Percentiles rank a stretch among this genome's conserved stretches.
Evolutionary conservation across 331 rosid species (phyloP).

Genomic region (Arachis monticola): DNA sequence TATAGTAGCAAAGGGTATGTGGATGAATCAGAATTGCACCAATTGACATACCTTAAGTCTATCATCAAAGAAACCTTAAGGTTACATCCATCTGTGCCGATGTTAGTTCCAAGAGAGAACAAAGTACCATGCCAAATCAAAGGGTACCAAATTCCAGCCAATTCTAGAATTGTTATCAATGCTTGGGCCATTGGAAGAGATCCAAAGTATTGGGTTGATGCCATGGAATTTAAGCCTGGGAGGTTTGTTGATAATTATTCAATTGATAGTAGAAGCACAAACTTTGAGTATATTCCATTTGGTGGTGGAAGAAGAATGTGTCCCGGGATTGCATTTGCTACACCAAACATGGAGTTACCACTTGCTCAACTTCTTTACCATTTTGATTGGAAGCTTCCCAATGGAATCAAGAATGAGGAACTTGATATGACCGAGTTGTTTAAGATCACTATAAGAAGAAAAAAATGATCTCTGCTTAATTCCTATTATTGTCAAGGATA

Average conservation of each 20-base stretch:
- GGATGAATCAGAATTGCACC: constrained; percentile 35
- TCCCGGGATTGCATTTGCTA: too few relatives aligned
- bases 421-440: constrained; percentile 46
- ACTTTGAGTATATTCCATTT: not conserved
- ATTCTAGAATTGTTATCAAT: not conserved
- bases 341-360: too few relatives aligned
- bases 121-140: constrained; percentile 30
- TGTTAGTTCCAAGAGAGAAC: constrained; percentile 42
- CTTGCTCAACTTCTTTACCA: constrained; percentile 18
- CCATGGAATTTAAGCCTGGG: constrained; percentile 38
- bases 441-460: constrained; percentile 43
- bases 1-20: constrained; percentile 34
- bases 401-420: constrained; percentile 15
- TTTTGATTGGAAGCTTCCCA: not conserved
- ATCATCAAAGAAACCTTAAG: constrained; percentile 52
- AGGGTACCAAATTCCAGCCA: constrained; percentile 5
- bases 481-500: too few relatives aligned
- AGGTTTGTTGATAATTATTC: constrained; percentile 25
- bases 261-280: not conserved
- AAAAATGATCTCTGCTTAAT: too few relatives aligned
- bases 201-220: constrained; percentile 30
- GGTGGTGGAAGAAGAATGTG: too few relatives aligned
- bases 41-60: constrained; percentile 36
- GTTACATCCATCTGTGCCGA: constrained; percentile 37
- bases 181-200: constrained; percentile 45